Evolutionary conservation across 2,329 filamentous ascomycete species (phyloP), one percentile per base, ranked within the genome.

Genomic region (Fusarium subtropicale): DNA sequence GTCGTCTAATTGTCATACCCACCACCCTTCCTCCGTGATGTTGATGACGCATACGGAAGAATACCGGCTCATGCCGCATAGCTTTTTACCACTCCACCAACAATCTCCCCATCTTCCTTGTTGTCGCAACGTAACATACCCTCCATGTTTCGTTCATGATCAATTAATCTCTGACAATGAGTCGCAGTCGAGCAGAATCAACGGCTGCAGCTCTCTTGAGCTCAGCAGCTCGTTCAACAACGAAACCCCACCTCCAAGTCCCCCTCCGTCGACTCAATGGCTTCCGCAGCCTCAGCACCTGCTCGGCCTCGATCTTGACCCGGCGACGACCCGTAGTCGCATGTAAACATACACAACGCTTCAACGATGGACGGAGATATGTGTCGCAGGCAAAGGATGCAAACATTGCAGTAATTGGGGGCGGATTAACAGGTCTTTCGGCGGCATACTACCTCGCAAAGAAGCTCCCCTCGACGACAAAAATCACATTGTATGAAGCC

Each of bases 401-500:
- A 20, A 73, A 79, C 22, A 81, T 93, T 57, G 92, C 91, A 26
- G 84, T 97, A 53, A 79, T 97, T 31, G 94, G 94, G 54, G 93
- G 90, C 64, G 94, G 94, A 41, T 90, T 97, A 76, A 96, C 93
- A 2, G 94, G 94, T 52, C 86, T 97, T 48, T 87, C 91, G 36
- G 86, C 90, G 39, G 93, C 93, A 31, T 93, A 92, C 82, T 94
- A 92, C 78, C 84, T 97, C 45, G 84, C 89, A 15, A 87, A 88
- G 70, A 83, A 90, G 73, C 85, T 92, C n/a, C 88, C 90, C 6
- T 62, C 79, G 47, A 83, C 86, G 58, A 85, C 88, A 34, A 88
- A 89, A 53, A 89, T 99, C 74, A 96, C 92, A 0, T 76, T 99
- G 12, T 97, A 93, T 79, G 96, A 99, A 78, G 86, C 86, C 22